Evolutionary conservation across 31 red algal species (phyloP).

Genomic region (Bonnemaisonia californica): DNA sequence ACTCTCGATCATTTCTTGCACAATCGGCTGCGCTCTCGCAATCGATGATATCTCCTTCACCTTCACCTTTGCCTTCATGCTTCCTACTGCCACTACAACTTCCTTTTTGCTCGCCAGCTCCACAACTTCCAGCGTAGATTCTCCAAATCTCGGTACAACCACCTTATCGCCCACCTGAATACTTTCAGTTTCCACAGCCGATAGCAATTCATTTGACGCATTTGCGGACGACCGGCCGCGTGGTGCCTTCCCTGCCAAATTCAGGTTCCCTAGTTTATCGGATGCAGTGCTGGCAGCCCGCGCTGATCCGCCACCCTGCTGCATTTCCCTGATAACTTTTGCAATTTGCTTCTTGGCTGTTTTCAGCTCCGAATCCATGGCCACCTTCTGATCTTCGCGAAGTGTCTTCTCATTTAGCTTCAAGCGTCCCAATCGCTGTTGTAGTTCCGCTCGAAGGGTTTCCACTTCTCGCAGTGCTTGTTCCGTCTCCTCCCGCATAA

Average conservation of each 20-base stretch:
- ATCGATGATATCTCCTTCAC: conserved; percentile 36
- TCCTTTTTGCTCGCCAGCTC: conserved; percentile 65
- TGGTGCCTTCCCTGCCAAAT: conserved; percentile 12
- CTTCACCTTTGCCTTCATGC: conserved; percentile 84
- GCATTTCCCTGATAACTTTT: conserved; percentile 71
- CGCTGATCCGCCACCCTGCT: conserved; percentile 55
- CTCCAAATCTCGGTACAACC: conserved; percentile 46
- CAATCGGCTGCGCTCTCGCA: background rate
- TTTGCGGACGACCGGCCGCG: background rate
- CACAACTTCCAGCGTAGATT: conserved; percentile 59
- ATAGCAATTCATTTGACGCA: background rate
- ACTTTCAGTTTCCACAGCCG: conserved; percentile 12
- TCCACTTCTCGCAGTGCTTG: conserved; percentile 29
- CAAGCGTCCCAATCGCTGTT: conserved; percentile 27
- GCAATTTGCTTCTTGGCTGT: conserved; percentile 68
- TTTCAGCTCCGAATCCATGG: conserved; percentile 59
- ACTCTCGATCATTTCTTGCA: background rate
- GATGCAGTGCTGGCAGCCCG: conserved; percentile 41
- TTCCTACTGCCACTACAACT: conserved; percentile 65
- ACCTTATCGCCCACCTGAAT: conserved; percentile 64
- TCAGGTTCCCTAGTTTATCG: conserved; percentile 60
- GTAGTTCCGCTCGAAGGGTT: conserved; percentile 46
- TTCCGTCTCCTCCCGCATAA: conserved; percentile 48
- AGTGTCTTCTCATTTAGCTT: conserved; percentile 37
- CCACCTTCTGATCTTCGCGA: conserved; percentile 43